Conservation (phyloP, 129 eudicot genomes). For the Erigeron canadensis region DNA sequence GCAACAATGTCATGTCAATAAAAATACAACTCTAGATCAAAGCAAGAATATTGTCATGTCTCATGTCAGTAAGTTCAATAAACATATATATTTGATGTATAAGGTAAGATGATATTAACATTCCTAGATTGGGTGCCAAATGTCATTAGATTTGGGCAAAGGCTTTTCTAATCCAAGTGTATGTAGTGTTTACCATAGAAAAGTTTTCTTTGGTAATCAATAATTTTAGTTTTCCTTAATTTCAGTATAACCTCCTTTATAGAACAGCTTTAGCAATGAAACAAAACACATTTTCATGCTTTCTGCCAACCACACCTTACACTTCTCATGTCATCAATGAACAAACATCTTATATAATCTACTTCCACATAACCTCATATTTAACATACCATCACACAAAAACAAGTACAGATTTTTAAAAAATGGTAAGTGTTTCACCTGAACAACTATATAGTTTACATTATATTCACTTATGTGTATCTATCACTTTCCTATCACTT, state of each 20-base stretch:
- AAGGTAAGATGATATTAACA: neutral
- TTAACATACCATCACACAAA: neutral
- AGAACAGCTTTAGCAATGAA: constrained; percentile 5
- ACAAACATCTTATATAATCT: neutral
- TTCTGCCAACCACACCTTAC: constrained; percentile 3
- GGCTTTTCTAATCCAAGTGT: constrained; percentile 17
- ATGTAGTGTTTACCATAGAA: constrained; percentile 5
- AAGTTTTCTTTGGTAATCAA: constrained; percentile 5
- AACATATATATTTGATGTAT: neutral
- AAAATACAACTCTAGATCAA: no score
- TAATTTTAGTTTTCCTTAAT: constrained; percentile 13
- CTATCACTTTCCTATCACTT: constrained; percentile 7
- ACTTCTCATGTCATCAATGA: neutral
- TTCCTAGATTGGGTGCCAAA: constrained; percentile 12
- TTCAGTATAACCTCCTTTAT: constrained; percentile 22
- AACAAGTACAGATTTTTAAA: neutral
- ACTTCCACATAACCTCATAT: constrained; percentile 8
- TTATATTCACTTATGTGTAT: neutral
- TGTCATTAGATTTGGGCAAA: constrained; percentile 12
- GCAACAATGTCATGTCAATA: neutral
- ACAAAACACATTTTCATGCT: neutral
- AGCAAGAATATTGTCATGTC: no score
- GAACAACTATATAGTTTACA: neutral
- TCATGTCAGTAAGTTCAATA: neutral
- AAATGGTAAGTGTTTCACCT: neutral